Evolutionary conservation across 83 land plant genomes (phyloP).

Genomic region (Thuja plicata): DNA sequence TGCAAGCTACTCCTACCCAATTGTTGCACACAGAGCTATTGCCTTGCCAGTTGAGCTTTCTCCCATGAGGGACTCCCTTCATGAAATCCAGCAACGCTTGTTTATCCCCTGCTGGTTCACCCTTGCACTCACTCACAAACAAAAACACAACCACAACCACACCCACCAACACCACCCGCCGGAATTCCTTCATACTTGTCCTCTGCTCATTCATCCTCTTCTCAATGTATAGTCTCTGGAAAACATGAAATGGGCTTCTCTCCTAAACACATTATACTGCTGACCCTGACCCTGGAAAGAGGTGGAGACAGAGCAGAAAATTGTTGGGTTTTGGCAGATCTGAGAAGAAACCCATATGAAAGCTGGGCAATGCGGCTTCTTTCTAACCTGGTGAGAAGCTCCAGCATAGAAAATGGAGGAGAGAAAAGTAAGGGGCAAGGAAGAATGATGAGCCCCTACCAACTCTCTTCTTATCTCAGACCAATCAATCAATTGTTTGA

Average conservation of each 20-base stretch:
- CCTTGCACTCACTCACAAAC: not conserved
- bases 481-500: not conserved
- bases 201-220: not conserved
- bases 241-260: not conserved
- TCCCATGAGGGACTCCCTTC: conserved; percentile 23
- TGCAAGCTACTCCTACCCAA: conserved; percentile 69
- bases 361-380: no score
- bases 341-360: not conserved
- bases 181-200: not conserved
- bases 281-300: not conserved
- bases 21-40: conserved; percentile 33
- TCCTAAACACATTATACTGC: not conserved
- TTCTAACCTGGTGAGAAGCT: no score
- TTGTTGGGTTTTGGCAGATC: not conserved
- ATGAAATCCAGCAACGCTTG: conserved; percentile 60
- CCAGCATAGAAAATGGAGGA: not conserved
- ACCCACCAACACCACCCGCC: not conserved
- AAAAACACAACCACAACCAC: not conserved
- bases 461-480: no score
- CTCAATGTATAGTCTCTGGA: not conserved
- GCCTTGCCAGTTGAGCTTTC: conserved; percentile 47
- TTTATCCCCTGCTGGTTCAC: conserved; percentile 50
- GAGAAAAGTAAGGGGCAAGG: not conserved
- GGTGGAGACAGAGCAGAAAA: not conserved
- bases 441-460: not conserved